phyloP scores from a whole-genome alignment of 2,329 filamentous ascomycete species.

The Alternaria panax region DNA sequence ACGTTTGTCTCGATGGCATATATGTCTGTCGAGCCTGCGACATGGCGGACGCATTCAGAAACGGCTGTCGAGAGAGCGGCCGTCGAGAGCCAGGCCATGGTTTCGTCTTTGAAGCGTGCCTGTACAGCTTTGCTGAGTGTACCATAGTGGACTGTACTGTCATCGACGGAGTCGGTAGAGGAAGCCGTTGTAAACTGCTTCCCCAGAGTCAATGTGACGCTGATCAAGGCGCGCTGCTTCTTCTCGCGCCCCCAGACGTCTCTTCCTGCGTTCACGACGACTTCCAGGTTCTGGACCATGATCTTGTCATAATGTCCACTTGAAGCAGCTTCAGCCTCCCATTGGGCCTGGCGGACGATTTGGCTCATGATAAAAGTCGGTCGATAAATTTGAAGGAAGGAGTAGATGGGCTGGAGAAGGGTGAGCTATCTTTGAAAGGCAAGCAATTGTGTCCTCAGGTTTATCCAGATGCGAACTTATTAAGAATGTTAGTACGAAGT shows the following conservation, averaged over 20 bases:
- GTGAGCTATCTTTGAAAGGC: background rate
- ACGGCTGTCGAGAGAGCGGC: conserved; percentile 28
- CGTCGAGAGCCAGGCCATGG: conserved; percentile 33
- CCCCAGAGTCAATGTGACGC: conserved; percentile 65
- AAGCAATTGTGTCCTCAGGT: background rate
- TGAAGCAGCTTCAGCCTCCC: conserved; percentile 30
- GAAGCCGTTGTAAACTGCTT: conserved; percentile 66
- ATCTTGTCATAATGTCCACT: conserved; percentile 55
- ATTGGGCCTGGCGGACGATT: conserved; percentile 27
- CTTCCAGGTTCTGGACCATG: conserved; percentile 67
- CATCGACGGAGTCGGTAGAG: conserved; percentile 65
- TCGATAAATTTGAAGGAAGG: background rate
- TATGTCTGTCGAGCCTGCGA: conserved; percentile 38
- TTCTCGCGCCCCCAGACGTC: conserved; percentile 74
- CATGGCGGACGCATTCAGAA: conserved; percentile 24
- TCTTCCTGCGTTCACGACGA: conserved; percentile 63
- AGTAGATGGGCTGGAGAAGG: background rate
- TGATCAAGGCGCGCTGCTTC: conserved; percentile 68
- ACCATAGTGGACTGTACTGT: conserved; percentile 80
- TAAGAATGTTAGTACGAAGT: background rate
- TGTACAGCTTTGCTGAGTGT: conserved; percentile 71
- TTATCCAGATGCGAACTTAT: background rate
- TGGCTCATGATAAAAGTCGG: conserved; percentile 12
- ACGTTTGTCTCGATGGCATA: conserved; percentile 61
- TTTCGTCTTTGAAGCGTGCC: conserved; percentile 50